Evolutionary conservation across 331 rosid species (phyloP).

Genomic region (Acacia pycnantha): DNA sequence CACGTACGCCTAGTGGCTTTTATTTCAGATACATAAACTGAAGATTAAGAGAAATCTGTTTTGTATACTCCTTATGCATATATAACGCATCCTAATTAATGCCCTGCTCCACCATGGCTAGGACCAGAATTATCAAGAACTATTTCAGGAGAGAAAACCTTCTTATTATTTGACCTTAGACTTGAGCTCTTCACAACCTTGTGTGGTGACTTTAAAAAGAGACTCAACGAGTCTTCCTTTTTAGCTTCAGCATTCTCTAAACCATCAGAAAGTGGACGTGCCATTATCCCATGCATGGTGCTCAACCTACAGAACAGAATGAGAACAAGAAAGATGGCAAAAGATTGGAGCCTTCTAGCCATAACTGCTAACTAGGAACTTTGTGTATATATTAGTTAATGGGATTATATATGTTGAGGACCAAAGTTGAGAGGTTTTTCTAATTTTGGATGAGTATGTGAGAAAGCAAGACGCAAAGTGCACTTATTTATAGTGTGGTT

Average conservation of each 20-base stretch:
- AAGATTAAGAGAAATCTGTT: background rate
- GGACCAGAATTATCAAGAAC: background rate
- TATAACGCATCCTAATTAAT: background rate
- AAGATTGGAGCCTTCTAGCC: background rate
- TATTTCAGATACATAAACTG: background rate
- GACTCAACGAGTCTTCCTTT: background rate
- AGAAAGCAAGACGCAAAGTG: background rate
- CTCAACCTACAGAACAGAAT: background rate
- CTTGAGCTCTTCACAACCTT: background rate
- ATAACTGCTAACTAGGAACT: background rate
- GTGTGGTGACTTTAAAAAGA: background rate
- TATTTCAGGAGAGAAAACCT: background rate
- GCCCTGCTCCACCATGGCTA: conserved; percentile 5
- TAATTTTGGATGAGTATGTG: background rate
- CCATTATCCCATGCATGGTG: background rate
- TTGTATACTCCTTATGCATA: background rate
- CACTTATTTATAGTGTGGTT: conserved; percentile 10
- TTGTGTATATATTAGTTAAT: background rate
- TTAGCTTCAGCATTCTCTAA: background rate
- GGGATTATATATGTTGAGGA: background rate
- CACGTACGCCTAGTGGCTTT: background rate
- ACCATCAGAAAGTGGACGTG: background rate
- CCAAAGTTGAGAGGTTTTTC: background rate
- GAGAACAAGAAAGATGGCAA: background rate
- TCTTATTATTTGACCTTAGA: background rate